phyloP scores from a whole-genome alignment of 805 yeast species.

The Ogataea nitratoaversa region DNA sequence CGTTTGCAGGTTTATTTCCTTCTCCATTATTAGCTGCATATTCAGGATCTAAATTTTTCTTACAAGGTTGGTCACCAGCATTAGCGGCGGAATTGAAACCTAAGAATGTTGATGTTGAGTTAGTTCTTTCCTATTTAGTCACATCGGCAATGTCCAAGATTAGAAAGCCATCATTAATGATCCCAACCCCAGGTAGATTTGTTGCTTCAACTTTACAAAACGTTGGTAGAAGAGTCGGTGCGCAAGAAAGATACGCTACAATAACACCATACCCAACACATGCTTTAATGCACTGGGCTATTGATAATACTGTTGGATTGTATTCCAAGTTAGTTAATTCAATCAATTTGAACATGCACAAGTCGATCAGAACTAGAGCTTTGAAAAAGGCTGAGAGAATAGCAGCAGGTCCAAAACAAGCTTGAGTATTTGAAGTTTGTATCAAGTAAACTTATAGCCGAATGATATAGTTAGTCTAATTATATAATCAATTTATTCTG shows the following conservation, averaged over 20 bases:
- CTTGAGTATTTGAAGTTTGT: background rate
- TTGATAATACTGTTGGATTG: slow-evolving; percentile 78
- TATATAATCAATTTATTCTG: no score
- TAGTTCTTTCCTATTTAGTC: slow-evolving; percentile 82
- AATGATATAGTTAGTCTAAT: background rate
- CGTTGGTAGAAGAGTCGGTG: slow-evolving; percentile 85
- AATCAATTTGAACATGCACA: slow-evolving; percentile 73
- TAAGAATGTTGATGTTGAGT: slow-evolving; percentile 76
- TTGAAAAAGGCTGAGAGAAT: slow-evolving; percentile 61
- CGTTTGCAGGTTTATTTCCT: slow-evolving; percentile 92
- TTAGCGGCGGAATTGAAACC: slow-evolving; percentile 77
- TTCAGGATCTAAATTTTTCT: slow-evolving; percentile 93
- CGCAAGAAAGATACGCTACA: slow-evolving; percentile 85
- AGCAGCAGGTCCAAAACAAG: slow-evolving; percentile 20
- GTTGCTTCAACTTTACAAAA: slow-evolving; percentile 66
- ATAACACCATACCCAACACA: slow-evolving; percentile 92
- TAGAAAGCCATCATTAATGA: slow-evolving; percentile 63
- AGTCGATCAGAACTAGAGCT: slow-evolving; percentile 76
- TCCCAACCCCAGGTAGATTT: slow-evolving; percentile 80
- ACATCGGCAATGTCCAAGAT: slow-evolving; percentile 96
- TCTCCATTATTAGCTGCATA: slow-evolving; percentile 90
- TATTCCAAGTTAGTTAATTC: slow-evolving; percentile 65
- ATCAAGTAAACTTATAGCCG: background rate
- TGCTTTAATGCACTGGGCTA: slow-evolving; percentile 82
- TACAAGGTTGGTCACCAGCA: slow-evolving; percentile 90